A percentile compares a stretch with the other conserved stretches of the same genome.
phyloP scores from a whole-genome alignment of 169 alveolate genomes.

The Plasmodium yoelii region DNA sequence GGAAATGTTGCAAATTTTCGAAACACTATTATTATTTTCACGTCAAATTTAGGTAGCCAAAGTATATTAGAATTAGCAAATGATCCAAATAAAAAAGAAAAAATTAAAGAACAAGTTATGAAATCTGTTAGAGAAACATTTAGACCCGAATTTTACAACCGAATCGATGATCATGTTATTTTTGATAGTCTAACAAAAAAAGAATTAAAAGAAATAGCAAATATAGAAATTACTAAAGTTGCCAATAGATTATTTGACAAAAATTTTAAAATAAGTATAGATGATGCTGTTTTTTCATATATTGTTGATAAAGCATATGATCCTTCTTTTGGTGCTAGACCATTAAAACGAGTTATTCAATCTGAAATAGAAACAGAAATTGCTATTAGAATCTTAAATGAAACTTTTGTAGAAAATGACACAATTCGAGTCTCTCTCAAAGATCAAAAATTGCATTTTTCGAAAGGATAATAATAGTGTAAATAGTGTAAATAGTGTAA shows the following conservation, averaged over 20 bases:
- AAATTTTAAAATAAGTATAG: slow-evolving; percentile 87
- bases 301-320: slow-evolving; percentile 91
- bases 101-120: slow-evolving; percentile 85
- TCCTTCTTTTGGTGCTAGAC: slow-evolving; percentile 92
- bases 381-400: slow-evolving; percentile 86
- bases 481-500: no score
- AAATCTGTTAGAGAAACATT: slow-evolving; percentile 84
- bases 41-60: slow-evolving; percentile 92
- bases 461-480: slow-evolving; percentile 34
- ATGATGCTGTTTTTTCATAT: slow-evolving; percentile 87
- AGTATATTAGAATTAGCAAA: slow-evolving; percentile 87
- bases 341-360: slow-evolving; percentile 88
- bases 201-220: slow-evolving; percentile 87
- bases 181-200: slow-evolving; percentile 85
- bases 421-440: slow-evolving; percentile 77
- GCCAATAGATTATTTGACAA: slow-evolving; percentile 88
- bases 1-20: slow-evolving; percentile 92
- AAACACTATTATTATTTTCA: slow-evolving; percentile 87
- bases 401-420: slow-evolving; percentile 82
- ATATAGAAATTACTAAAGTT: slow-evolving; percentile 86
- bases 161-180: slow-evolving; percentile 90
- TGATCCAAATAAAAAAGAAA: slow-evolving; percentile 83
- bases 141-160: slow-evolving; percentile 91
- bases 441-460: slow-evolving; percentile 50
- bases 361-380: slow-evolving; percentile 89